These are phyloP conservation scores for Diphasiastrum complanatum DNA, from an alignment of 83 land plant genomes.

Conservation along the genomic window DNA sequence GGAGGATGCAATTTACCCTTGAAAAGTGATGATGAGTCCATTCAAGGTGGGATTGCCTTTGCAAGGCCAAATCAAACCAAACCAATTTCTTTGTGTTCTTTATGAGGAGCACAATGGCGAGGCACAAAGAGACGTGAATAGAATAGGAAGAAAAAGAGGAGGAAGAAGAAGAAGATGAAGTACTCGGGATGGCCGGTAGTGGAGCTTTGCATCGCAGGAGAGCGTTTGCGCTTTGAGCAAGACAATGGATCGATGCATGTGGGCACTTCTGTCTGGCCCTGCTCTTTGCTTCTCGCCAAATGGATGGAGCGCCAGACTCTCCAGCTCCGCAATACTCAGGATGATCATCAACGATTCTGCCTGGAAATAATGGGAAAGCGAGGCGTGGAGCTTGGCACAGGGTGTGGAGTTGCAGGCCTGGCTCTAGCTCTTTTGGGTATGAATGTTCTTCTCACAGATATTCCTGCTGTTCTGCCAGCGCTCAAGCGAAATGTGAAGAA, in stretches of 20 bases:
- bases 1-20: too few relatives aligned
- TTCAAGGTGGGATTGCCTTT: too few relatives aligned
- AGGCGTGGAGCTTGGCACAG: constrained; percentile 86
- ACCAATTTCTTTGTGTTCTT: too few relatives aligned
- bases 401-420: constrained; percentile 89
- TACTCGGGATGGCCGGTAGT: constrained; percentile 83
- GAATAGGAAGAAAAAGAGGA: too few relatives aligned
- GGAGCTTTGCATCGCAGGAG: constrained; percentile 43
- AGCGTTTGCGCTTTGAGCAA: constrained; percentile 67
- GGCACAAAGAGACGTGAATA: too few relatives aligned
- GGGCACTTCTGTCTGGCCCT: constrained; percentile 99
- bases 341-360: constrained; percentile 42
- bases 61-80: too few relatives aligned
- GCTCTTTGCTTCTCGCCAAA: constrained; percentile 83
- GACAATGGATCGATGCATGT: constrained; percentile 92
- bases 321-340: constrained; percentile 33
- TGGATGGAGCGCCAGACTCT: constrained; percentile 52
- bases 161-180: too few relatives aligned
- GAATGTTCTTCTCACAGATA: constrained; percentile 71
- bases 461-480: constrained; percentile 84
- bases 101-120: too few relatives aligned
- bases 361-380: constrained; percentile 41
- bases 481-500: constrained; percentile 81
- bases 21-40: too few relatives aligned
- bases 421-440: constrained; percentile 78